These are phyloP conservation scores for Aspergillus oerlinghausenensis DNA, from an alignment of 2,329 filamentous ascomycete species.

Conservation along the genomic window DNA sequence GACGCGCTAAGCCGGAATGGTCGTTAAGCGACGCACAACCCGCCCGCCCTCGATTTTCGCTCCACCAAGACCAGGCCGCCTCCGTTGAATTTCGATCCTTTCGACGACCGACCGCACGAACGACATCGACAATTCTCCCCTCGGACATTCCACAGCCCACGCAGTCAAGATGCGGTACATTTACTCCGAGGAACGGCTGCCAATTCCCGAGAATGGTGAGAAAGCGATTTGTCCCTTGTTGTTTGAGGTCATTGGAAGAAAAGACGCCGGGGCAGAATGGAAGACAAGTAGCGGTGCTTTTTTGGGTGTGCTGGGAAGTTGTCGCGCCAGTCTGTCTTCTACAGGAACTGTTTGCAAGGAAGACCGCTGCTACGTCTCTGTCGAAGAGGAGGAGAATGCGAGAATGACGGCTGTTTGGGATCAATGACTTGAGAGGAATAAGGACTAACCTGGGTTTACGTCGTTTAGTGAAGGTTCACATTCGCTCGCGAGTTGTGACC, in stretches of 20 bases:
- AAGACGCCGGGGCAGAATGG: constrained; percentile 1
- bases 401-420: neutral
- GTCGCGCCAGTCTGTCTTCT: neutral
- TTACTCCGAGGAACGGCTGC: constrained; percentile 93
- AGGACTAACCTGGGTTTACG: constrained; percentile 24
- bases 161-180: constrained; percentile 97
- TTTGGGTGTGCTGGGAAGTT: neutral
- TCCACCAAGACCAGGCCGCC: constrained; percentile 32
- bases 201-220: constrained; percentile 95
- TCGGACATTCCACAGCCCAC: constrained; percentile 39
- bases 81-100: constrained; percentile 37
- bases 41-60: constrained; percentile 36
- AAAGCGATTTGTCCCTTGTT: constrained; percentile 35
- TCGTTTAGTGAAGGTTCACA: constrained; percentile 83
- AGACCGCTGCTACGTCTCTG: constrained; percentile 5
- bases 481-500: constrained; percentile 94
- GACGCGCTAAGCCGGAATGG: constrained; percentile 31
- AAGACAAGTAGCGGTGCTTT: constrained; percentile 1
- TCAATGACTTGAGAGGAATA: constrained; percentile 5
- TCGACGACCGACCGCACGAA: constrained; percentile 32
- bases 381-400: constrained; percentile 1
- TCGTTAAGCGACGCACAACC: constrained; percentile 44
- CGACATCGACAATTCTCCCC: constrained; percentile 38
- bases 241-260: constrained; percentile 13
- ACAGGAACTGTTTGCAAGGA: neutral